phyloP scores from a whole-genome alignment of 495 filamentous ascomycete species.

The Lasiosphaeria hispida region DNA sequence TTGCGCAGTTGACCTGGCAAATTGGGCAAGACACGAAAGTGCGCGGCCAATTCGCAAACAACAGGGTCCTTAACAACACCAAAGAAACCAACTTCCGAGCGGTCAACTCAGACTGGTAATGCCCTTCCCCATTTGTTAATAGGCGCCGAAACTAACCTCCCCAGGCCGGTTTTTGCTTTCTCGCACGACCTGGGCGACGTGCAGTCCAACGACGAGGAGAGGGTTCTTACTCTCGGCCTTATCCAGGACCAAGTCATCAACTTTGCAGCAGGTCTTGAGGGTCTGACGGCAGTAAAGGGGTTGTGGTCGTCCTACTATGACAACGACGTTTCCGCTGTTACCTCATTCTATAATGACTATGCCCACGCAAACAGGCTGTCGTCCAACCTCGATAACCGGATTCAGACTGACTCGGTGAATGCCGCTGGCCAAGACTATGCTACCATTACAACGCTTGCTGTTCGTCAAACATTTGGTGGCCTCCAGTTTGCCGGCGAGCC shows the following conservation, averaged over 20 bases:
- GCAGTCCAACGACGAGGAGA: conserved; percentile 28
- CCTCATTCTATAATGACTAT: conserved; percentile 73
- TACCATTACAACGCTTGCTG: conserved; percentile 78
- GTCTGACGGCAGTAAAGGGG: conserved; percentile 65
- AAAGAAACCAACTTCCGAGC: conserved; percentile 65
- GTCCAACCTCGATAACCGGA: conserved; percentile 62
- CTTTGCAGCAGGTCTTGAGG: conserved; percentile 68
- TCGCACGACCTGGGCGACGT: conserved; percentile 66
- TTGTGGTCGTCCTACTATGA: conserved; percentile 72
- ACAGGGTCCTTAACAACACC: conserved; percentile 60
- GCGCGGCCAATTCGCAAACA: conserved; percentile 62
- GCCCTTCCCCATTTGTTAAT: not conserved
- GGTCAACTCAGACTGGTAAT: conserved; percentile 65
- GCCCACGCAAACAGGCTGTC: conserved; percentile 50
- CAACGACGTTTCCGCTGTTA: conserved; percentile 56
- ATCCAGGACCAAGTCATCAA: conserved; percentile 71
- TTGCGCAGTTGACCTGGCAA: conserved; percentile 52
- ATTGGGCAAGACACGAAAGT: conserved; percentile 64
- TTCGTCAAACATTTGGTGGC: conserved; percentile 84
- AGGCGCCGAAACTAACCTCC: conserved; percentile 16
- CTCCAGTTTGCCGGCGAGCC: conserved; percentile 79
- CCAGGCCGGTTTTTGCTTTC: conserved; percentile 81
- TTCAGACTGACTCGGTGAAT: conserved; percentile 67
- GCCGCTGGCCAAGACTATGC: conserved; percentile 69
- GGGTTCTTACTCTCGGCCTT: conserved; percentile 76